Conservation (phyloP, 371 early-diverging fungal genomes). For the Rhizopus arrhizus region DNA sequence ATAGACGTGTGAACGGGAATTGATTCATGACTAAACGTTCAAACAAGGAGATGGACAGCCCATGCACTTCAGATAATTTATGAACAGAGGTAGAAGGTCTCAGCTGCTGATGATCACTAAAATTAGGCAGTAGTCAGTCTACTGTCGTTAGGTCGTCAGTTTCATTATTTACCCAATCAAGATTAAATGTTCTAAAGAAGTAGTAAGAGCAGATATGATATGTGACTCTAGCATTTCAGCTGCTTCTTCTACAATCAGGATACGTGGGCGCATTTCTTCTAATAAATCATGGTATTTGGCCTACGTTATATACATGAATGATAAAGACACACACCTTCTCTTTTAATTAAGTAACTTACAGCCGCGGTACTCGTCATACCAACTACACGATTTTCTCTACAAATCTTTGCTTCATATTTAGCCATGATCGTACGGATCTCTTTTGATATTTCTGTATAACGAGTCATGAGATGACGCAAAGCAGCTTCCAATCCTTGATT, state of each 20-base stretch:
- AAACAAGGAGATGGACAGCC: conserved; percentile 67
- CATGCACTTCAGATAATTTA: conserved; percentile 49
- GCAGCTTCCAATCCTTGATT: conserved; percentile 30
- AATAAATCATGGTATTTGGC: conserved; percentile 66
- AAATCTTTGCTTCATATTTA: conserved; percentile 47
- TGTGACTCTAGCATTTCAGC: conserved; percentile 78
- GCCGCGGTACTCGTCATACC: conserved; percentile 78
- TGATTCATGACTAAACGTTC: conserved; percentile 63
- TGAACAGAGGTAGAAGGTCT: conserved; percentile 61
- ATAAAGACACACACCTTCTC: not conserved
- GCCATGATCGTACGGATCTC: conserved; percentile 47
- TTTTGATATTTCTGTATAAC: conserved; percentile 42
- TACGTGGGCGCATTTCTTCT: conserved; percentile 48
- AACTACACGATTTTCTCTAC: conserved; percentile 54
- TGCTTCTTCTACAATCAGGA: conserved; percentile 76
- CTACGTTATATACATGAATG: conserved; percentile 25
- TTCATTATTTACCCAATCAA: conserved; percentile 59
- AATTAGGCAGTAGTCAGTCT: not conserved
- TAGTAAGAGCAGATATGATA: conserved; percentile 61
- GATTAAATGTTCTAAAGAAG: conserved; percentile 63
- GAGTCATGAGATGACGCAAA: conserved; percentile 36
- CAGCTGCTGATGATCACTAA: conserved; percentile 72
- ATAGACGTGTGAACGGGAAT: conserved; percentile 56
- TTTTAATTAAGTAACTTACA: conserved; percentile 40
- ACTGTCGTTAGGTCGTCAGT: not conserved